A percentile compares a stretch with the other conserved stretches of the same genome.
These are phyloP conservation scores for Lasiosphaeria ovina DNA, from an alignment of 495 filamentous ascomycete genomes.

Conservation along the genomic window DNA sequence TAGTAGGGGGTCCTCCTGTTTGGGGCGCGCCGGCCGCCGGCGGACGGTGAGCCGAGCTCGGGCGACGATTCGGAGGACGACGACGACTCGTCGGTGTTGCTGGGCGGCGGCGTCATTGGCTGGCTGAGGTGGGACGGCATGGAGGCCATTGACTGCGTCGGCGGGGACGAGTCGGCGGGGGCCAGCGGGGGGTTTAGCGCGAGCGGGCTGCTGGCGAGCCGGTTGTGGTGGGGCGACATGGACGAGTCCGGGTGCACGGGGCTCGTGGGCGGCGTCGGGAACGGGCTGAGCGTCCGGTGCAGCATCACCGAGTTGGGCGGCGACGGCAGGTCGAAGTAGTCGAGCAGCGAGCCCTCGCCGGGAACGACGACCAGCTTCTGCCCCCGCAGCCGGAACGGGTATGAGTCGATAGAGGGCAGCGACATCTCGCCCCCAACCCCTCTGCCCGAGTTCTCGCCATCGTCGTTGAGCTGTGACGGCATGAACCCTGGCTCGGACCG, in stretches of 20 bases:
- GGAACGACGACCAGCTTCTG: not conserved
- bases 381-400: not conserved
- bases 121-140: not conserved
- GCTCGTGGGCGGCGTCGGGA: conserved; percentile 9
- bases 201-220: not conserved
- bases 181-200: not conserved
- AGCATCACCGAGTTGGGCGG: conserved; percentile 17
- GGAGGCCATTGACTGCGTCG: not conserved
- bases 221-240: not conserved
- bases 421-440: too few species aligned
- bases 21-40: conserved; percentile 4
- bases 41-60: not conserved
- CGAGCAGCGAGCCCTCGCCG: conserved; percentile 13
- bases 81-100: not conserved
- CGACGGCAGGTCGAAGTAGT: conserved; percentile 25
- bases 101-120: not conserved
- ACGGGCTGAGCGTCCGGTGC: conserved; percentile 7
- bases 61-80: not conserved
- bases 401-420: not conserved
- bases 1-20: conserved; percentile 24
- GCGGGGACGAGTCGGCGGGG: not conserved
- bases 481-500: too few species aligned
- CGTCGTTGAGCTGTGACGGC: too few species aligned
- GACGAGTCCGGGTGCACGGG: not conserved
- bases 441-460: too few species aligned